Evolutionary conservation across 805 yeast genomes (phyloP).

Genomic region (Barnettozyma populi): DNA sequence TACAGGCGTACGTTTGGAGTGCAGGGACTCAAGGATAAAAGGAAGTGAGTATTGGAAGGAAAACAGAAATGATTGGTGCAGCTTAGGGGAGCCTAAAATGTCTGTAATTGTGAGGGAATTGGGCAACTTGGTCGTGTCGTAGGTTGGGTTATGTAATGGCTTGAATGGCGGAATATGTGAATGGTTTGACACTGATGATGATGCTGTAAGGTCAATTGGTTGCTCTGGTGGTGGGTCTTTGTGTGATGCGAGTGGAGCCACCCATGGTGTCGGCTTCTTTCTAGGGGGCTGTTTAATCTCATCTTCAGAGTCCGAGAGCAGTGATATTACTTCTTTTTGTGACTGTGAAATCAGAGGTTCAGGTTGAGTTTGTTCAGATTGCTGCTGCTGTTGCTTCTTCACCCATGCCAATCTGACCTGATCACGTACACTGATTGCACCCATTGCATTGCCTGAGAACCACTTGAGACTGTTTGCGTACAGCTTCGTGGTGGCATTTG

Average conservation of each 20-base stretch:
- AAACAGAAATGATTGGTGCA: conserved; percentile 39
- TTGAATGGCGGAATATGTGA: conserved; percentile 14
- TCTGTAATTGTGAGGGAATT: conserved; percentile 25
- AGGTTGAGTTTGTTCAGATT: neutral
- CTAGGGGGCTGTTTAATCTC: neutral
- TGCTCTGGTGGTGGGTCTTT: neutral
- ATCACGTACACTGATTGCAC: conserved; percentile 7
- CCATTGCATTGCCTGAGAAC: too few relatives aligned
- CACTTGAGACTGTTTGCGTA: too few relatives aligned
- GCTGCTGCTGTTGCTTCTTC: conserved; percentile 2
- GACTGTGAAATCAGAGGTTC: neutral
- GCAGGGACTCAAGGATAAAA: conserved; percentile 27
- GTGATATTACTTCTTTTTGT: neutral
- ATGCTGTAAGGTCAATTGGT: neutral
- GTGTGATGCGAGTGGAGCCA: neutral
- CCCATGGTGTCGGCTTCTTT: neutral
- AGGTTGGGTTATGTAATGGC: conserved; percentile 18
- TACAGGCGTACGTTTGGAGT: conserved; percentile 11
- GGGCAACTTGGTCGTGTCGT: conserved; percentile 13
- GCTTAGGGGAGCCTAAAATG: conserved; percentile 29
- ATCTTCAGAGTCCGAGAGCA: conserved; percentile 6
- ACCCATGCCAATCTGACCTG: conserved; percentile 17
- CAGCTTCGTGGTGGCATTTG: too few relatives aligned
- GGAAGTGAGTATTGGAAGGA: conserved; percentile 43
- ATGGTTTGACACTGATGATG: neutral